Conservation (phyloP, 768 basidiomycete genomes). For the Rhodocollybia butyracea region DNA sequence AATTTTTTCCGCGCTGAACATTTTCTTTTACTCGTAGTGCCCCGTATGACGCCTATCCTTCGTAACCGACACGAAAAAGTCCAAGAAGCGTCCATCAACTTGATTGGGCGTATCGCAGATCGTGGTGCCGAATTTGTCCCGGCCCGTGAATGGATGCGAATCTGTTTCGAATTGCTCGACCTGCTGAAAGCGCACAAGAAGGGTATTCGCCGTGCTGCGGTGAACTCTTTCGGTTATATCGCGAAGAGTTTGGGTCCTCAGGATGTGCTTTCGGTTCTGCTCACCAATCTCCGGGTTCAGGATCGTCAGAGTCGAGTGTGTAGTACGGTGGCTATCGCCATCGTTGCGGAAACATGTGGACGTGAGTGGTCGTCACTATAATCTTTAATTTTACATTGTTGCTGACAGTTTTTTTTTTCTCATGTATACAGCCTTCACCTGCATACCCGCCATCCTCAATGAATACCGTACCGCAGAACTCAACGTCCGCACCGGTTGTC, state of each 20-base stretch:
- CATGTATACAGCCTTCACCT: slow-evolving; percentile 74
- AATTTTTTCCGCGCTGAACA: slow-evolving; percentile 5
- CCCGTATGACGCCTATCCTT: slow-evolving; percentile 99
- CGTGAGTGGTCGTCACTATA: slow-evolving; percentile 42
- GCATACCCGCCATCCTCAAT: slow-evolving; percentile 97
- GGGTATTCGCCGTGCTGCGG: slow-evolving; percentile 96
- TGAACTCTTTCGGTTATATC: slow-evolving; percentile 99
- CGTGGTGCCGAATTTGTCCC: slow-evolving; percentile 99
- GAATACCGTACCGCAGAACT: slow-evolving; percentile 98
- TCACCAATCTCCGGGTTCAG: slow-evolving; percentile 96
- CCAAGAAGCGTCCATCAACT: slow-evolving; percentile 98
- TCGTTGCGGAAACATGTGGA: slow-evolving; percentile 92
- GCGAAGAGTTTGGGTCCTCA: slow-evolving; percentile 99
- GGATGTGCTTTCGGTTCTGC: slow-evolving; percentile 91
- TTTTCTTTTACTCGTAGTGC: slow-evolving; percentile 53
- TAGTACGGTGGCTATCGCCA: slow-evolving; percentile 96
- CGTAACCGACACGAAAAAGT: slow-evolving; percentile 99
- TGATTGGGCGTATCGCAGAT: slow-evolving; percentile 99
- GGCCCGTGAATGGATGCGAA: slow-evolving; percentile 99
- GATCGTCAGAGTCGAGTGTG: slow-evolving; percentile 99
- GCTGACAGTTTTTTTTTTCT: slow-evolving; percentile 13
- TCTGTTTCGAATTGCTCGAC: slow-evolving; percentile 97
- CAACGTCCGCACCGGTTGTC: slow-evolving; percentile 97
- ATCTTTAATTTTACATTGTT: neutral
- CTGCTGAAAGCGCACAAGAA: slow-evolving; percentile 99